Evolutionary conservation across 2,329 filamentous ascomycete species (phyloP).

Genomic region (Curvularia eragrostidis): DNA sequence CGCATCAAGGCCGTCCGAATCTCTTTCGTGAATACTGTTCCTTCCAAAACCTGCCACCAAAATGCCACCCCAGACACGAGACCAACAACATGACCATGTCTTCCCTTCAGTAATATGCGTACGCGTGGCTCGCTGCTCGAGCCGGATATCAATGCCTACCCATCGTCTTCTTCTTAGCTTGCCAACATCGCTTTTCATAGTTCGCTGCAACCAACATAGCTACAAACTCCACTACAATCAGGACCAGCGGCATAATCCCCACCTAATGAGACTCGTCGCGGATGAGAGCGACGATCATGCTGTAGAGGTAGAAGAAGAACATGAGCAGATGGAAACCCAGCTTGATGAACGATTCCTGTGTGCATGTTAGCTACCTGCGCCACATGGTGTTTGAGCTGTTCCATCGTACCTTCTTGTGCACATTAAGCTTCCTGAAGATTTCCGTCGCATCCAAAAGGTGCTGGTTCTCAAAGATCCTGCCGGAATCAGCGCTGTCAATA

Average conservation of each 20-base stretch:
- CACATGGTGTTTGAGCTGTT: not conserved
- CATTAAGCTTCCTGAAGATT: conserved; percentile 98
- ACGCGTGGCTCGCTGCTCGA: conserved; percentile 19
- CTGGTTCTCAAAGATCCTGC: conserved; percentile 93
- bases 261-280: conserved; percentile 83
- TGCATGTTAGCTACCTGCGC: conserved; percentile 19
- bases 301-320: conserved; percentile 99
- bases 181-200: not conserved
- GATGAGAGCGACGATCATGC: conserved; percentile 97
- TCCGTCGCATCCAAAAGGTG: conserved; percentile 97
- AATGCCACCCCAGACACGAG: conserved; percentile 13
- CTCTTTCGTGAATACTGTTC: not conserved
- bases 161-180: not conserved
- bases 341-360: conserved; percentile 96
- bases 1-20: conserved; percentile 28
- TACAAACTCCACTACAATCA: conserved; percentile 9
- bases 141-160: conserved; percentile 22
- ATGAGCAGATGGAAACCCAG: conserved; percentile 98
- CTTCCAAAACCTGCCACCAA: conserved; percentile 6
- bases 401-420: conserved; percentile 87
- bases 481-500: conserved; percentile 42
- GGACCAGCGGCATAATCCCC: conserved; percentile 28
- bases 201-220: conserved; percentile 7
- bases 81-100: conserved; percentile 6
- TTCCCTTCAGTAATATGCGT: conserved; percentile 19